A percentile compares a stretch with the other conserved stretches of the same genome.
Evolutionary conservation across 2,329 filamentous ascomycete species (phyloP).

Genomic region (Neonectria punicea): DNA sequence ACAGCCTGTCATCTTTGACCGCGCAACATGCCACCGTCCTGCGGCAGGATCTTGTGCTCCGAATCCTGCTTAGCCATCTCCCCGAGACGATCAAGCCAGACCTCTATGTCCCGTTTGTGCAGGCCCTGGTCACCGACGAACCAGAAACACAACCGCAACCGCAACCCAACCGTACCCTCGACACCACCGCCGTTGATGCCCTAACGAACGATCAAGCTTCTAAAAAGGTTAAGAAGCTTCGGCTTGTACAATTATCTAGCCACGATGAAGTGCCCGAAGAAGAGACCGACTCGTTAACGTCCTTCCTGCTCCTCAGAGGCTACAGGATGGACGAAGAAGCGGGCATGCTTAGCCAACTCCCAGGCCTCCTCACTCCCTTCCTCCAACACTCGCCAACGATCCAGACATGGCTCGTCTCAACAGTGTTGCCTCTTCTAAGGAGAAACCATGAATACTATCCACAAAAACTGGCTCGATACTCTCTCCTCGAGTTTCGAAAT

Average conservation of each 20-base stretch:
- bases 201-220: slow-evolving; percentile 71
- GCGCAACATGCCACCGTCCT: slow-evolving; percentile 67
- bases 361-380: slow-evolving; percentile 75
- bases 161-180: slow-evolving; percentile 58
- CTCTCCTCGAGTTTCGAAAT: slow-evolving; percentile 71
- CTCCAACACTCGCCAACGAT: slow-evolving; percentile 69
- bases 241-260: slow-evolving; percentile 67
- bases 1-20: slow-evolving; percentile 69
- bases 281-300: slow-evolving; percentile 64
- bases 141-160: slow-evolving; percentile 56
- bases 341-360: slow-evolving; percentile 75
- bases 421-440: slow-evolving; percentile 74
- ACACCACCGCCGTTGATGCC: slow-evolving; percentile 65
- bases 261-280: slow-evolving; percentile 58
- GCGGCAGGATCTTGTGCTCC: slow-evolving; percentile 72
- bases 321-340: slow-evolving; percentile 77
- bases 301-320: slow-evolving; percentile 75
- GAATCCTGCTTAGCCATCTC: slow-evolving; percentile 80
- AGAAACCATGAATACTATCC: slow-evolving; percentile 78
- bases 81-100: slow-evolving; percentile 75
- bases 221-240: slow-evolving; percentile 72
- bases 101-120: slow-evolving; percentile 70
- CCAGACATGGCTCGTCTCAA: slow-evolving; percentile 75
- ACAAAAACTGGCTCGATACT: slow-evolving; percentile 56
- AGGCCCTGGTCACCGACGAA: slow-evolving; percentile 63